Percentiles rank a stretch among this genome's conserved stretches.
Evolutionary conservation across 2,329 filamentous ascomycete species (phyloP).

Genomic region (Didymella keratinophila): DNA sequence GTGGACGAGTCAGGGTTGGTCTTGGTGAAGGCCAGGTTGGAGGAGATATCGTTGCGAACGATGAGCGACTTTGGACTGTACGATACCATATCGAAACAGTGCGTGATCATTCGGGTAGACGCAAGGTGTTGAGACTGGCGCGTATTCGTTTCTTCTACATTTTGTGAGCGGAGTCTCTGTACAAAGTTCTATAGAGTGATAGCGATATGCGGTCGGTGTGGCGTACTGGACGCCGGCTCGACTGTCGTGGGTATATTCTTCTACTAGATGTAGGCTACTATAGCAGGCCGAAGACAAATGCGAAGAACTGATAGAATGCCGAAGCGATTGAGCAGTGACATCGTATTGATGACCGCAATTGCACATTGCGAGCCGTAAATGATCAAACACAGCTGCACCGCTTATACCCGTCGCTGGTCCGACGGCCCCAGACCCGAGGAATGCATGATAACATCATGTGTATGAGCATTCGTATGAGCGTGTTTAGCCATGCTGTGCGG

Average conservation of each 20-base stretch:
- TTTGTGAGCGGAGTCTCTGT: slow-evolving; percentile 1
- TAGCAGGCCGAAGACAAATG: slow-evolving; percentile 1
- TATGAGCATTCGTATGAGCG: background rate
- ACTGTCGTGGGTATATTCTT: slow-evolving; percentile 10
- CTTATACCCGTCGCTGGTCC: background rate
- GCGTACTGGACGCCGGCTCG: background rate
- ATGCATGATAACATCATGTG: background rate
- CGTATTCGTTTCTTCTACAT: background rate
- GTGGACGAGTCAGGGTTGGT: slow-evolving; percentile 28
- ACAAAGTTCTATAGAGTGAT: too few relatives aligned
- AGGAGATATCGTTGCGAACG: slow-evolving; percentile 46
- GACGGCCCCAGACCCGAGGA: background rate
- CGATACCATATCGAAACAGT: slow-evolving; percentile 47
- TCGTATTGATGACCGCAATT: background rate
- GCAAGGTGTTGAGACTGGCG: slow-evolving; percentile 35
- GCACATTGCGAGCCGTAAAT: background rate
- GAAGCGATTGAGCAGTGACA: background rate
- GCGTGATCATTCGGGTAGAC: slow-evolving; percentile 43
- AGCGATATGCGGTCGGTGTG: background rate
- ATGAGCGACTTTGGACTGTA: slow-evolving; percentile 48
- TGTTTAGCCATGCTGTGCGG: background rate
- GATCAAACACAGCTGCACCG: background rate
- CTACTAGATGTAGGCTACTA: slow-evolving; percentile 9
- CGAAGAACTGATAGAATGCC: background rate
- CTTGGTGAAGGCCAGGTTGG: slow-evolving; percentile 39